A percentile compares a stretch with the other conserved stretches of the same genome.
Conservation (phyloP, 306 rosid genomes). For the Canavalia gladiata region DNA sequence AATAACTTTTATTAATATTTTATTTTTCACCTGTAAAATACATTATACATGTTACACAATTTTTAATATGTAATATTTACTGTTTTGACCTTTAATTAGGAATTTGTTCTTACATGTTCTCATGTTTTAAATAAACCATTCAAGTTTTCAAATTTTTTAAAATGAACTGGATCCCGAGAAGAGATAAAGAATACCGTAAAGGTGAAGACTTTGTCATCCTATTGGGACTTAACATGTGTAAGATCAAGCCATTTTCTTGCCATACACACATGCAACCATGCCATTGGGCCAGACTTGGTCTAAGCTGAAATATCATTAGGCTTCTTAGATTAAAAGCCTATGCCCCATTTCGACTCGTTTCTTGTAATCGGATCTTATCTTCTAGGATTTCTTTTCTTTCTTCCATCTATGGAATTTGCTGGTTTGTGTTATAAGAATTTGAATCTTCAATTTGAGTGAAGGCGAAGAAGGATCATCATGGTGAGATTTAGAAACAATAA, state of each 20-base stretch:
- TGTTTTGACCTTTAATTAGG: no score
- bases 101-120: no score
- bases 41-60: no score
- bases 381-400: conserved; percentile 25
- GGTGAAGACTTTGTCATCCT: conserved; percentile 9
- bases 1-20: no score
- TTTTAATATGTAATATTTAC: no score
- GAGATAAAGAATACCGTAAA: conserved; percentile 9
- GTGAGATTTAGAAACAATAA: conserved; percentile 83
- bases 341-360: not conserved
- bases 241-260: not conserved
- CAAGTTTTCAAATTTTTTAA: not conserved
- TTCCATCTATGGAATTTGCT: no score
- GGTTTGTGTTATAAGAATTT: not conserved
- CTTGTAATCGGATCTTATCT: conserved; percentile 4
- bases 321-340: not conserved
- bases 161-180: conserved; percentile 17
- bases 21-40: no score
- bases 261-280: not conserved
- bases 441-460: not conserved
- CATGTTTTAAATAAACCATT: not conserved
- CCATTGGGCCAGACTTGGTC: not conserved
- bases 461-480: conserved; percentile 67
- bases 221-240: conserved; percentile 41
- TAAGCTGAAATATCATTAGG: not conserved